phyloP scores from a whole-genome alignment of 495 filamentous ascomycete species.

The Penicillium arizonense region DNA sequence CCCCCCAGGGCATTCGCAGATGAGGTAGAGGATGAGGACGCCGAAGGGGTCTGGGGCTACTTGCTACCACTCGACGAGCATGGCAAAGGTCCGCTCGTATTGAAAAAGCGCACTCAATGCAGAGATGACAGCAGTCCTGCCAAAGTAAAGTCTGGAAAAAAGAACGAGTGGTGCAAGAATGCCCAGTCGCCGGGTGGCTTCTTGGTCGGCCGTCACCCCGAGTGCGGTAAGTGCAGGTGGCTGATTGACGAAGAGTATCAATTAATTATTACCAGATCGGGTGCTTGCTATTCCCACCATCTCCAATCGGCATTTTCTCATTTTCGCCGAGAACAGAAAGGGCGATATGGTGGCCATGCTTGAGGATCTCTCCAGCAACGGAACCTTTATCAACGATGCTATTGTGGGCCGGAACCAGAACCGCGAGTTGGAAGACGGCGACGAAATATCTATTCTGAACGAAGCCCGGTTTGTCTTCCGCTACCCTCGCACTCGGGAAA shows the following conservation, averaged over 20 bases:
- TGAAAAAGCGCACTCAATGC: conserved; percentile 68
- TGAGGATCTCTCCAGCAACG: conserved; percentile 94
- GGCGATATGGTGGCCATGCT: conserved; percentile 78
- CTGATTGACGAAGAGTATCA: background rate
- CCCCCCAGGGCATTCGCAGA: conserved; percentile 72
- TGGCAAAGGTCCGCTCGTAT: conserved; percentile 66
- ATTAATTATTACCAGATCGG: conserved; percentile 59
- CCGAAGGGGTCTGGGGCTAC: conserved; percentile 95
- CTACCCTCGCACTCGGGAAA: conserved; percentile 74
- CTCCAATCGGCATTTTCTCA: conserved; percentile 91
- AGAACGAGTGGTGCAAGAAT: conserved; percentile 31
- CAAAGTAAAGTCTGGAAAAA: conserved; percentile 40
- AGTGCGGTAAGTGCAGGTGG: conserved; percentile 70
- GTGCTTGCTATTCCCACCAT: conserved; percentile 76
- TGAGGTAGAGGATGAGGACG: conserved; percentile 75
- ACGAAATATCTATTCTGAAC: conserved; percentile 83
- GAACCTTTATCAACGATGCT: conserved; percentile 92
- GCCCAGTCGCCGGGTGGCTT: conserved; percentile 76
- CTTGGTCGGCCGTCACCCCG: conserved; percentile 86
- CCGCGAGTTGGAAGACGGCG: conserved; percentile 80
- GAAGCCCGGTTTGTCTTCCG: conserved; percentile 85
- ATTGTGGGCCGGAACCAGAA: conserved; percentile 89
- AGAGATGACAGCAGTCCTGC: conserved; percentile 39
- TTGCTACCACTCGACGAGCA: conserved; percentile 74
- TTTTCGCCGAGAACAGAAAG: conserved; percentile 84